phyloP scores from a whole-genome alignment of 208 protist species.

The Crithidia fasciculata region DNA sequence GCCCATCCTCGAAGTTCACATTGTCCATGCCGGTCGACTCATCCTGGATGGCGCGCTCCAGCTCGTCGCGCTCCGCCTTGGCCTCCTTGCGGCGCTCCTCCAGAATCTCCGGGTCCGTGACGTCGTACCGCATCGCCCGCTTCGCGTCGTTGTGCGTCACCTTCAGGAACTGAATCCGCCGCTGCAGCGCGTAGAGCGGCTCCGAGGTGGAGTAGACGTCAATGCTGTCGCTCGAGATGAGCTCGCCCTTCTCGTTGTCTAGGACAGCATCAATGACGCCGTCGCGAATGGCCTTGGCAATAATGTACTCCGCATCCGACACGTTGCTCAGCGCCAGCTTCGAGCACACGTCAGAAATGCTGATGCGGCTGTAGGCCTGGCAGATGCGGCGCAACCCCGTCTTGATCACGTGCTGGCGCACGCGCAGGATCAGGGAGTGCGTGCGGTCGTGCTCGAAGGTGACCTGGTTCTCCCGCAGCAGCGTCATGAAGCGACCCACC shows the following conservation, averaged over 20 bases:
- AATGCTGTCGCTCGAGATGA: conserved; percentile 94
- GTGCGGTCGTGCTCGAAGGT: conserved; percentile 95
- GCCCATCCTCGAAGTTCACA: conserved; percentile 86
- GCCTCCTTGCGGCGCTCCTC: conserved; percentile 76
- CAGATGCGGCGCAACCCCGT: conserved; percentile 97
- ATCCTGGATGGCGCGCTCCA: conserved; percentile 77
- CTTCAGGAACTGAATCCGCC: conserved; percentile 96
- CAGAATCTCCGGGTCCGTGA: conserved; percentile 80
- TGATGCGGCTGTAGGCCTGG: conserved; percentile 97
- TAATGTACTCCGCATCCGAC: conserved; percentile 97
- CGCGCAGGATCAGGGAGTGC: conserved; percentile 95
- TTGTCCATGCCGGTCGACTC: conserved; percentile 68
- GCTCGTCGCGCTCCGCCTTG: conserved; percentile 61
- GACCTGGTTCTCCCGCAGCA: conserved; percentile 88
- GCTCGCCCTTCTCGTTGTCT: conserved; percentile 92
- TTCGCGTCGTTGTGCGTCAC: conserved; percentile 96
- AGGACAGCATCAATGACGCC: conserved; percentile 97
- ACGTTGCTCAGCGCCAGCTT: conserved; percentile 96
- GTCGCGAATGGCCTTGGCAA: conserved; percentile 97
- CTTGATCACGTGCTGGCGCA: conserved; percentile 98
- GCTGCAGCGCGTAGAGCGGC: conserved; percentile 94
- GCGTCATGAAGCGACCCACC: conserved; percentile 92
- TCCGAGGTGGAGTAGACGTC: conserved; percentile 97
- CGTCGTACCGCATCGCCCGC: conserved; percentile 90
- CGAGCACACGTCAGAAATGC: conserved; percentile 94